Conservation (phyloP, 2,329 filamentous ascomycete genomes). For the Fusarium sp. region DNA sequence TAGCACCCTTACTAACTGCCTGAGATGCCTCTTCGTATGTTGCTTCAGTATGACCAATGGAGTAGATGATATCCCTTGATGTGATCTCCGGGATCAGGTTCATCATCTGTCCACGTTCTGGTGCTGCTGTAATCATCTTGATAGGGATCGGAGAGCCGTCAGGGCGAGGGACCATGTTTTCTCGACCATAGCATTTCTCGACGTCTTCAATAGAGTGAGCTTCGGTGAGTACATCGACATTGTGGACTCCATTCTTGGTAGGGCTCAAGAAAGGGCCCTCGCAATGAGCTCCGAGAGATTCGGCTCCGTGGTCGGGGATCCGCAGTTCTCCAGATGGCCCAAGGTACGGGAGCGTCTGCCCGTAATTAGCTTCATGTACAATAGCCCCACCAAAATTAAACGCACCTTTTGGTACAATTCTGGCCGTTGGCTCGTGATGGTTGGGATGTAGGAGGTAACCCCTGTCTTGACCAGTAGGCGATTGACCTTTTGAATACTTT, state of each 20-base stretch:
- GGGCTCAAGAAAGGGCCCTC: slow-evolving; percentile 90
- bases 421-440: slow-evolving; percentile 82
- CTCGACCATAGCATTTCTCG: slow-evolving; percentile 76
- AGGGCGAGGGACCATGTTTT: slow-evolving; percentile 68
- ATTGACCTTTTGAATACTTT: slow-evolving; percentile 79
- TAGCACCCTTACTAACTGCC: slow-evolving; percentile 79
- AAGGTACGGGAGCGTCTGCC: slow-evolving; percentile 77
- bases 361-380: slow-evolving; percentile 41
- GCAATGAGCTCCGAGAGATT: slow-evolving; percentile 89
- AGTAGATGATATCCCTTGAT: slow-evolving; percentile 76
- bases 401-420: slow-evolving; percentile 82
- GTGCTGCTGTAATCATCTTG: slow-evolving; percentile 87
- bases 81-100: slow-evolving; percentile 75
- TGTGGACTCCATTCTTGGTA: slow-evolving; percentile 89
- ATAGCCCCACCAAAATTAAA: slow-evolving; percentile 30
- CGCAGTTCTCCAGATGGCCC: slow-evolving; percentile 75
- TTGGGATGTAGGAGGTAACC: slow-evolving; percentile 89
- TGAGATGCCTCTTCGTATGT: slow-evolving; percentile 83
- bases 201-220: slow-evolving; percentile 74
- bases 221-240: slow-evolving; percentile 75
- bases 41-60: slow-evolving; percentile 88
- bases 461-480: slow-evolving; percentile 79
- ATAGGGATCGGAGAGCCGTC: slow-evolving; percentile 62
- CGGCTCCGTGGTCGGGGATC: slow-evolving; percentile 76
- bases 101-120: slow-evolving; percentile 80